A percentile compares a stretch with the other conserved stretches of the same genome.
Conservation (phyloP, 2,329 filamentous ascomycete species). For the Pleoardoris graminearum region DNA sequence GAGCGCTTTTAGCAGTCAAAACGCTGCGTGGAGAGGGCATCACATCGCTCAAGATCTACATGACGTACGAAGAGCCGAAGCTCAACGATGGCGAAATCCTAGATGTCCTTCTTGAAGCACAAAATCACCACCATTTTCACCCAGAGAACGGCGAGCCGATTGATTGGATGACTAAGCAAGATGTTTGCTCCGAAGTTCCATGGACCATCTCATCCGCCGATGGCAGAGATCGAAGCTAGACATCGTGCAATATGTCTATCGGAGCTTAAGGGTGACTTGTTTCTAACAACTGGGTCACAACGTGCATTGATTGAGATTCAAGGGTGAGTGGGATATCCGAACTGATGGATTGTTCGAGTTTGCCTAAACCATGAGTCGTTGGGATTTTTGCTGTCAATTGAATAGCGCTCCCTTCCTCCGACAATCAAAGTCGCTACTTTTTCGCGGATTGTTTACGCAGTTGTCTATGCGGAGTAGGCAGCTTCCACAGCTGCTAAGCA, state of each 20-base stretch:
- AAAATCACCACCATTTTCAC: constrained; percentile 60
- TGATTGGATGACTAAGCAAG: constrained; percentile 56
- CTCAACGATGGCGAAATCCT: constrained; percentile 46
- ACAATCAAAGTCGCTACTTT: too few relatives aligned
- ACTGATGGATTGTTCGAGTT: constrained; percentile 12
- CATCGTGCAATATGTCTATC: constrained; percentile 57
- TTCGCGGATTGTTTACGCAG: too few relatives aligned
- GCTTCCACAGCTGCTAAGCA: too few relatives aligned
- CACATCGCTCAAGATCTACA: constrained; percentile 50
- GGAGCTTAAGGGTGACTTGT: constrained; percentile 48
- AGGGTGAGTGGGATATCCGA: constrained; percentile 25
- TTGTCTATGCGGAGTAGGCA: too few relatives aligned
- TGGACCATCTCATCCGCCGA: constrained; percentile 53
- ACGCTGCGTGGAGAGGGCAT: constrained; percentile 44
- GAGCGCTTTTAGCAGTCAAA: constrained; percentile 42
- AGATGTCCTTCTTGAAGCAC: constrained; percentile 46
- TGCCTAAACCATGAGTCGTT: not conserved
- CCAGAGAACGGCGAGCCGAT: constrained; percentile 60
- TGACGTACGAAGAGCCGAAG: constrained; percentile 48
- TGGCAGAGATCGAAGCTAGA: constrained; percentile 58
- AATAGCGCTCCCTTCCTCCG: too few relatives aligned
- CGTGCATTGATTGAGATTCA: constrained; percentile 56
- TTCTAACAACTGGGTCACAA: constrained; percentile 57
- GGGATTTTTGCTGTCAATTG: too few relatives aligned
- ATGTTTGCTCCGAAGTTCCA: constrained; percentile 58